phyloP scores from a whole-genome alignment of 345 rosid species.

The Boechera retrofracta region DNA sequence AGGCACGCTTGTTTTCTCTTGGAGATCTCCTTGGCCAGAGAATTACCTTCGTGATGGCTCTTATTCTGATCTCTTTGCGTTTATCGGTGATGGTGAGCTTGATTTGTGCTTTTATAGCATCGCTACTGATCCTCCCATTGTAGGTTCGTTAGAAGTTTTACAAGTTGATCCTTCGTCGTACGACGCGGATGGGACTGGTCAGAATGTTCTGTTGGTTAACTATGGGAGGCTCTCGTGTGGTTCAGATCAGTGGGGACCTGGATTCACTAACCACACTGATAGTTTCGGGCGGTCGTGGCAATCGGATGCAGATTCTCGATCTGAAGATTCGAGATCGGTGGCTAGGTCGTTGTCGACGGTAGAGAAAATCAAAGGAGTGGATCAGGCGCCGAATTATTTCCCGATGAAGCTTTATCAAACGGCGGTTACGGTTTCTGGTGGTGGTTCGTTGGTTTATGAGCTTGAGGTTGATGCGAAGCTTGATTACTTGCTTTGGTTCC shows the following conservation, averaged over 20 bases:
- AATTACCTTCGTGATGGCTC: slow-evolving; percentile 74
- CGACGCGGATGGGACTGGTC: slow-evolving; percentile 55
- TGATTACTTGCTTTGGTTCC: slow-evolving; percentile 94
- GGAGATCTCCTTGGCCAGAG: slow-evolving; percentile 90
- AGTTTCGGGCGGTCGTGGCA: slow-evolving; percentile 91
- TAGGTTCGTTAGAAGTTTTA: slow-evolving; percentile 75
- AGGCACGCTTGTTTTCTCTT: slow-evolving; percentile 87
- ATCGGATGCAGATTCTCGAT: slow-evolving; percentile 58
- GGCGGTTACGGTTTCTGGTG: slow-evolving; percentile 62
- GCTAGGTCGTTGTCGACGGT: slow-evolving; percentile 53
- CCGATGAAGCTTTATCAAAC: slow-evolving; percentile 93
- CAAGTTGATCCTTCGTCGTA: slow-evolving; percentile 81
- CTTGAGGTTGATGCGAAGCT: slow-evolving; percentile 84
- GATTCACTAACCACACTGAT: slow-evolving; percentile 83
- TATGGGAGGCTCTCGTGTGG: slow-evolving; percentile 88
- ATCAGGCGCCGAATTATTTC: slow-evolving; percentile 79
- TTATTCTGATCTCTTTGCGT: slow-evolving; percentile 89
- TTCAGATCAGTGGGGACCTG: slow-evolving; percentile 87
- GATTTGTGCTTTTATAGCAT: slow-evolving; percentile 92
- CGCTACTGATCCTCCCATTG: slow-evolving; percentile 93
- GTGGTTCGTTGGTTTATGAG: slow-evolving; percentile 57
- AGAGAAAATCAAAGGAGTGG: slow-evolving; percentile 53
- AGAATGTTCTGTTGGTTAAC: slow-evolving; percentile 63
- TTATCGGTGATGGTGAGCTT: slow-evolving; percentile 75
- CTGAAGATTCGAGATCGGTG: slow-evolving; percentile 41